Evolutionary conservation across 164 flowering plant species (phyloP).

Genomic region (Buxus sempervirens): DNA sequence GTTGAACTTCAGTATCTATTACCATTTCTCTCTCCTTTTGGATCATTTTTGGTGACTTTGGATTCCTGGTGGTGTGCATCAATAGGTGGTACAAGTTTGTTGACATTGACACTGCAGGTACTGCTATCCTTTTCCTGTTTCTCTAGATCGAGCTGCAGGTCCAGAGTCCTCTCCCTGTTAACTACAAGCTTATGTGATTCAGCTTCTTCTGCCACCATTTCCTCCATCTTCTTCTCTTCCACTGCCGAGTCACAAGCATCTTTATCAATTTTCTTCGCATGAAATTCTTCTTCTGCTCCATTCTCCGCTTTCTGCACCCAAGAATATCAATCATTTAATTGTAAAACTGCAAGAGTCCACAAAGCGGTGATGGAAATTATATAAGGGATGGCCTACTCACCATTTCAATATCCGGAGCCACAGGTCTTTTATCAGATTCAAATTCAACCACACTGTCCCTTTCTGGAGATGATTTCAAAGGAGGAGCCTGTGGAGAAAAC

Average conservation of each 20-base stretch:
- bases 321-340: neutral
- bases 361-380: neutral
- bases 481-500: constrained; percentile 37
- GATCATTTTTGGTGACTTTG: constrained; percentile 26
- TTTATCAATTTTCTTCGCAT: constrained; percentile 17
- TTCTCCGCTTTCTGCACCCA: constrained; percentile 37
- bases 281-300: constrained; percentile 18
- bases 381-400: constrained; percentile 31
- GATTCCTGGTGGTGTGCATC: constrained; percentile 14
- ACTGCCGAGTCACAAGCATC: constrained; percentile 21
- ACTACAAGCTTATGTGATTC: constrained; percentile 32
- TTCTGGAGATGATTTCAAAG: constrained; percentile 64
- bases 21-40: constrained; percentile 59
- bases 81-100: neutral
- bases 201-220: constrained; percentile 21
- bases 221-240: constrained; percentile 32
- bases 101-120: constrained; percentile 17
- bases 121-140: constrained; percentile 39
- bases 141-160: constrained; percentile 62
- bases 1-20: constrained; percentile 4
- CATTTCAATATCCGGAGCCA: constrained; percentile 34
- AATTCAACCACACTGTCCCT: constrained; percentile 44
- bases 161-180: constrained; percentile 37
- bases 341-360: no score
- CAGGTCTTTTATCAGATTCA: constrained; percentile 34